Evolutionary conservation across 495 filamentous ascomycete genomes (phyloP).

Genomic region (Aspergillus ellipticus): DNA sequence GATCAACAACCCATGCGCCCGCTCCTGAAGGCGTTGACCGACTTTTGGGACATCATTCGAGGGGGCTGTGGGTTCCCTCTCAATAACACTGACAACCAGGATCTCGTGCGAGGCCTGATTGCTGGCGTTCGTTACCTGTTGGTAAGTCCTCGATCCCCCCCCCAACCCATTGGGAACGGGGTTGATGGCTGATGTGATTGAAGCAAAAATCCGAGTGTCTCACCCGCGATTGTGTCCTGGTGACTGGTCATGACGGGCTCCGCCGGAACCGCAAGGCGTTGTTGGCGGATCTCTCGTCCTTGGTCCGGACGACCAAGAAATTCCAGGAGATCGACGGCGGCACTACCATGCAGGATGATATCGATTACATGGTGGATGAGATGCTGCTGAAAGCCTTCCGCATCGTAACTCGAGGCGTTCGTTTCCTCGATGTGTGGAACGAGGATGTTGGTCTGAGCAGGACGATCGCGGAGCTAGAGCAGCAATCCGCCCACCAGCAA

Average conservation of each 20-base stretch:
- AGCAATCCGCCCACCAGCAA: slow-evolving; percentile 29
- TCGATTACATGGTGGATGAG: slow-evolving; percentile 80
- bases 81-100: slow-evolving; percentile 76
- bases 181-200: neutral
- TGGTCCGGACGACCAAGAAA: slow-evolving; percentile 83
- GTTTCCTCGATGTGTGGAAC: slow-evolving; percentile 87
- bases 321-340: slow-evolving; percentile 62
- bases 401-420: slow-evolving; percentile 84
- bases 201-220: slow-evolving; percentile 87
- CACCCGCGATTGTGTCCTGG: slow-evolving; percentile 69
- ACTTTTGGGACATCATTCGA: slow-evolving; percentile 89
- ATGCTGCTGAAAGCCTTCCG: slow-evolving; percentile 92
- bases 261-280: slow-evolving; percentile 79
- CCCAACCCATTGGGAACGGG: neutral
- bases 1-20: slow-evolving; percentile 80
- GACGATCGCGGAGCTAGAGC: slow-evolving; percentile 59
- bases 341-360: slow-evolving; percentile 50
- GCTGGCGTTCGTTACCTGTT: slow-evolving; percentile 87
- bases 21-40: slow-evolving; percentile 79
- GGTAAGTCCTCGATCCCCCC: slow-evolving; percentile 51
- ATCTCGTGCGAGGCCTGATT: slow-evolving; percentile 87
- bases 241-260: slow-evolving; percentile 71
- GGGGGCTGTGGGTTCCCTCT: slow-evolving; percentile 60
- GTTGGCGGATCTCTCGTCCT: slow-evolving; percentile 78
- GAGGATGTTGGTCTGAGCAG: slow-evolving; percentile 65